These are phyloP conservation scores for Penstemon eatonii DNA, from an alignment of 257 asterid genomes.

Conservation along the genomic window DNA sequence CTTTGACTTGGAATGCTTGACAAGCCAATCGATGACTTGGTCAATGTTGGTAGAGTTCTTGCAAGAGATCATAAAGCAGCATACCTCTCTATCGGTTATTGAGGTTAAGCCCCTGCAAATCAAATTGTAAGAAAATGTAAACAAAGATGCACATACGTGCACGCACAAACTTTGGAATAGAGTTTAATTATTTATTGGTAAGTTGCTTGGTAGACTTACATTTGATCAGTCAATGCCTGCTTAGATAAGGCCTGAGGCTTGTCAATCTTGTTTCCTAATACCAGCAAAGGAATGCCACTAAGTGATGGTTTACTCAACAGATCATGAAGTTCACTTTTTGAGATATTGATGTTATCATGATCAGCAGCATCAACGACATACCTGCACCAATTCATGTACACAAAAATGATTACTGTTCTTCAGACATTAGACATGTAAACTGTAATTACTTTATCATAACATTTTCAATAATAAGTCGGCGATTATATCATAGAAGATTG, in stretches of 20 bases:
- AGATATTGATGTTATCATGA: conserved; percentile 74
- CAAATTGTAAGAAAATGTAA: too few relatives aligned
- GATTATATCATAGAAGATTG: too few relatives aligned
- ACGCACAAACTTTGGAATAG: too few relatives aligned
- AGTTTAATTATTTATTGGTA: too few relatives aligned
- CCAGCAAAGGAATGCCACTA: conserved; percentile 86
- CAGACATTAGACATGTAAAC: too few relatives aligned
- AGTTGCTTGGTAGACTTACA: conserved; percentile 46
- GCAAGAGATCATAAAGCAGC: conserved; percentile 99
- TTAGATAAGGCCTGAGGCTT: conserved; percentile 73
- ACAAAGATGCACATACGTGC: too few relatives aligned
- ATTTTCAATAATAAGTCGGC: too few relatives aligned
- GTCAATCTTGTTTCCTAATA: conserved; percentile 91
- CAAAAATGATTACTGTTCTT: too few relatives aligned
- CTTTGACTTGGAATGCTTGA: conserved; percentile 90
- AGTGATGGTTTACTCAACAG: conserved; percentile 85
- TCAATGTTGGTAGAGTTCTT: conserved; percentile 92
- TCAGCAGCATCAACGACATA: conserved; percentile 98
- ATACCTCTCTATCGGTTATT: conserved; percentile 86
- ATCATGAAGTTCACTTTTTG: conserved; percentile 87
- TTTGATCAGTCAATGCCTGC: conserved; percentile 83
- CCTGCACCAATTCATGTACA: conserved; percentile 42
- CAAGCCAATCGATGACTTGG: conserved; percentile 95
- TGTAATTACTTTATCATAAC: too few relatives aligned
- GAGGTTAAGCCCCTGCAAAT: conserved; percentile 75